Evolutionary conservation across 2,329 filamentous ascomycete genomes (phyloP), one percentile per base, ranked within the genome.

Genomic region (Gnomoniopsis sp.): DNA sequence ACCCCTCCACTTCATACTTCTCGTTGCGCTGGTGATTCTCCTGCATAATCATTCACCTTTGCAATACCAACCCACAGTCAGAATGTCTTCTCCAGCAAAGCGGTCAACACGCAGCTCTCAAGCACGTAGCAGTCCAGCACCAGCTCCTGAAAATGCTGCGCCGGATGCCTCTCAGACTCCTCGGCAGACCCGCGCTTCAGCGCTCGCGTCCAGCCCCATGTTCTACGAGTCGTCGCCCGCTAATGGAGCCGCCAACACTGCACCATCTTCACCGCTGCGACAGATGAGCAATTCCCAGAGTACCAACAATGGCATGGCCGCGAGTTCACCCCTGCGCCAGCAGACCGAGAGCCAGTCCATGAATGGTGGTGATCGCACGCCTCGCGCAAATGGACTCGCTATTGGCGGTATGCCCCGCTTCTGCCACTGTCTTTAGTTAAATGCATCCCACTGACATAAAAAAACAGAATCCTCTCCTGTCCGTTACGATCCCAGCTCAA

Each of bases 401-500:
- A 76, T 85, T 64, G 85, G 87, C 77, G 89, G 89, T 90, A 72
- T 72, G 78, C n/a, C 46, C 55, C 30, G 22, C 36, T 8, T 2
- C 21, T 7, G 3, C n/a, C 8, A 10, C 3, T 6, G 6, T 1
- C 14, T 3, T 34, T 22, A 2, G 2, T 12, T 6, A 41, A 11
- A 26, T 53, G 57, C 21, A 58, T 49, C 47, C 14, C 47, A 46
- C 30, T 55, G 19, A 43, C 19, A 44, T 4, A 14, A 22, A 14
- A 22, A 58, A 68, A 41, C 65, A 96, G 93, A 93, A 69, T 98
- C 93, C 0, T 98, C 93, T 1, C 93, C 93, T 1, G 91, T 98
- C 65, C 86, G 88, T 71, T 98, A 97, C 71, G 90, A 91, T 58
- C 87, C 91, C 38, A 96, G 91, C 73, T 96, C 93, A 41, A 96